These are phyloP conservation scores for Zymoseptoria passerinii DNA, from an alignment of 2,329 filamentous ascomycete genomes.

Conservation along the genomic window DNA sequence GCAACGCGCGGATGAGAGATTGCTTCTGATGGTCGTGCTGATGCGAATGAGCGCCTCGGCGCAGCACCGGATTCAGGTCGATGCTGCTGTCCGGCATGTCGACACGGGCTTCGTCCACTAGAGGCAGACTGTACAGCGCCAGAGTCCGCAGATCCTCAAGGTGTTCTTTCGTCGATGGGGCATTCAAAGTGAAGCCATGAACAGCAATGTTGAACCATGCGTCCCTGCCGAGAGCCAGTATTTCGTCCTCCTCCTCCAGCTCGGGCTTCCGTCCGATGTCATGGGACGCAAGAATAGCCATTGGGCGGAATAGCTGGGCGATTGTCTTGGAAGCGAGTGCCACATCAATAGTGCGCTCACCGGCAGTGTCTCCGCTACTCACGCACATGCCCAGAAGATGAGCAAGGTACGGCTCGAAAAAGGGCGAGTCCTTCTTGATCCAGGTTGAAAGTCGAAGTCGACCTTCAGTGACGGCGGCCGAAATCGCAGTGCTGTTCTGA, in stretches of 20 bases:
- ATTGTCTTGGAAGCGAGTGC: constrained; percentile 82
- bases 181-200: constrained; percentile 75
- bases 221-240: constrained; percentile 61
- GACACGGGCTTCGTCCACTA: constrained; percentile 80
- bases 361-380: constrained; percentile 78
- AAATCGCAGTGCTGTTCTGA: constrained; percentile 57
- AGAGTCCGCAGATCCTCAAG: constrained; percentile 71
- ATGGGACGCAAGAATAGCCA: constrained; percentile 72
- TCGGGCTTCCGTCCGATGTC: constrained; percentile 41
- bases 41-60: constrained; percentile 73
- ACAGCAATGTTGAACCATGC: constrained; percentile 98
- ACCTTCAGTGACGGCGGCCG: constrained; percentile 69
- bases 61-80: constrained; percentile 86
- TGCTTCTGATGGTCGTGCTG: constrained; percentile 75
- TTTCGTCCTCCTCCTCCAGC: constrained; percentile 42
- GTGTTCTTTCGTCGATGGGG: constrained; percentile 64
- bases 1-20: constrained; percentile 63
- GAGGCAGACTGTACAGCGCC: constrained; percentile 75
- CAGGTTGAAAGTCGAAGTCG: constrained; percentile 68
- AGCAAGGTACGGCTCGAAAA: constrained; percentile 76
- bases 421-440: constrained; percentile 58
- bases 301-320: constrained; percentile 72
- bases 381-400: constrained; percentile 81
- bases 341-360: constrained; percentile 35
- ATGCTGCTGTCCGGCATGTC: constrained; percentile 94